Evolutionary conservation across 164 flowering plant species (phyloP).

Genomic region (Euptelea pleiosperma): DNA sequence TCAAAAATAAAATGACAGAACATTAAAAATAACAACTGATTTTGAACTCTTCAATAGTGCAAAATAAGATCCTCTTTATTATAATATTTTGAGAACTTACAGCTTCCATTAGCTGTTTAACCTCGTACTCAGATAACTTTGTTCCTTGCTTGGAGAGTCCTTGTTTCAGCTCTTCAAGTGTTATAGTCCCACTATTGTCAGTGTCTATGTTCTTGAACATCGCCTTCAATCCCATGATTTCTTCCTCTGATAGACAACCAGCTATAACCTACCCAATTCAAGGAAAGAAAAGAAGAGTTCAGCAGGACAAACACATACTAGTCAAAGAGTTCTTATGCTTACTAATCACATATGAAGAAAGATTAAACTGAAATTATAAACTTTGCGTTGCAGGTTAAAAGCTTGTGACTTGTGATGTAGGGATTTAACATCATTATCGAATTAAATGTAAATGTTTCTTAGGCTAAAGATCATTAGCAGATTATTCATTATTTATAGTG

Average conservation of each 20-base stretch:
- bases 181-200: slow-evolving; percentile 87
- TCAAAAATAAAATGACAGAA: slow-evolving; percentile 1
- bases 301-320: not conserved
- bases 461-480: too few species aligned
- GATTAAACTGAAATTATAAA: too few species aligned
- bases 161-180: slow-evolving; percentile 83
- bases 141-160: slow-evolving; percentile 92
- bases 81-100: slow-evolving; percentile 39
- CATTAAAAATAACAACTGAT: not conserved
- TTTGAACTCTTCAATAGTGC: too few species aligned
- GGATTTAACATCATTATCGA: too few species aligned
- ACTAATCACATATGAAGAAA: too few species aligned
- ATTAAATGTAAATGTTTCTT: too few species aligned
- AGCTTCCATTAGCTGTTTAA: slow-evolving; percentile 89
- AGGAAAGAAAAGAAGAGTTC: not conserved
- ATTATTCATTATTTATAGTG: too few species aligned
- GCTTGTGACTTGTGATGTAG: too few species aligned
- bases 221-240: slow-evolving; percentile 82
- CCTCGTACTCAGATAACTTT: slow-evolving; percentile 74
- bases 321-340: not conserved
- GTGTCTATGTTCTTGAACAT: slow-evolving; percentile 92
- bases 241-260: slow-evolving; percentile 94
- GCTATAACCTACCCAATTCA: slow-evolving; percentile 67
- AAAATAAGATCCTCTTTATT: too few species aligned
- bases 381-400: too few species aligned